A percentile compares a stretch with the other conserved stretches of the same genome.
Evolutionary conservation across 441 rosid genomes (phyloP).

Genomic region (Pelargonium citronellum): DNA sequence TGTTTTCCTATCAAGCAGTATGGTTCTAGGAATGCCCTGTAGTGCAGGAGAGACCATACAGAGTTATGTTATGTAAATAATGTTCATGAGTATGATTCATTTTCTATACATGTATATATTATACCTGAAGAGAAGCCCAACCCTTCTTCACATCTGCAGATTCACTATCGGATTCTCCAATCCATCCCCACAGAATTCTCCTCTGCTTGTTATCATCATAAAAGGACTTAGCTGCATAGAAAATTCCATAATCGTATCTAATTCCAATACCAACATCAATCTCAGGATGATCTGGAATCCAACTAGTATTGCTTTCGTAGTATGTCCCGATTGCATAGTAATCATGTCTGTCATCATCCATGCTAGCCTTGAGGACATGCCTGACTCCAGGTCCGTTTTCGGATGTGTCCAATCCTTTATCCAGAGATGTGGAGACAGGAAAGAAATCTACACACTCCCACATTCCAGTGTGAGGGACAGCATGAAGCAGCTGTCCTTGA

Average conservation of each 20-base stretch:
- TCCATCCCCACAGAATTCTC: slow-evolving; percentile 90
- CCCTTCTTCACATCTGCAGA: slow-evolving; percentile 73
- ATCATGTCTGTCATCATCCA: slow-evolving; percentile 72
- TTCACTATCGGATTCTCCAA: slow-evolving; percentile 76
- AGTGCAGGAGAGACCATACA: too few relatives aligned
- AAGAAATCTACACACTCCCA: slow-evolving; percentile 94
- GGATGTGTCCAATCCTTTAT: slow-evolving; percentile 71
- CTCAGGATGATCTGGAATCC: slow-evolving; percentile 62
- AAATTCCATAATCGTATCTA: slow-evolving; percentile 79
- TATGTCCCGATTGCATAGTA: slow-evolving; percentile 87
- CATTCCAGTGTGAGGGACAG: slow-evolving; percentile 77
- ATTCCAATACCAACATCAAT: slow-evolving; percentile 80
- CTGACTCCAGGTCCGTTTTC: slow-evolving; percentile 52
- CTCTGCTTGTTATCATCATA: slow-evolving; percentile 60
- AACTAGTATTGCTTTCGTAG: slow-evolving; percentile 41
- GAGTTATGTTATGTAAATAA: background rate
- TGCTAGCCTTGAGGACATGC: slow-evolving; percentile 75
- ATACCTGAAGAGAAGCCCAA: slow-evolving; percentile 91
- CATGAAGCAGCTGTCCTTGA: slow-evolving; percentile 46
- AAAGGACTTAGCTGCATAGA: slow-evolving; percentile 88
- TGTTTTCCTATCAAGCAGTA: slow-evolving; percentile 58
- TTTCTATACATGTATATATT: background rate
- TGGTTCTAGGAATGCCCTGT: slow-evolving; percentile 72
- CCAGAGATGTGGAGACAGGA: slow-evolving; percentile 45
- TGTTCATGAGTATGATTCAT: background rate